These are phyloP conservation scores for Heterobasidion annosum DNA, from an alignment of 1,284 basidiomycete genomes.

Conservation along the genomic window DNA sequence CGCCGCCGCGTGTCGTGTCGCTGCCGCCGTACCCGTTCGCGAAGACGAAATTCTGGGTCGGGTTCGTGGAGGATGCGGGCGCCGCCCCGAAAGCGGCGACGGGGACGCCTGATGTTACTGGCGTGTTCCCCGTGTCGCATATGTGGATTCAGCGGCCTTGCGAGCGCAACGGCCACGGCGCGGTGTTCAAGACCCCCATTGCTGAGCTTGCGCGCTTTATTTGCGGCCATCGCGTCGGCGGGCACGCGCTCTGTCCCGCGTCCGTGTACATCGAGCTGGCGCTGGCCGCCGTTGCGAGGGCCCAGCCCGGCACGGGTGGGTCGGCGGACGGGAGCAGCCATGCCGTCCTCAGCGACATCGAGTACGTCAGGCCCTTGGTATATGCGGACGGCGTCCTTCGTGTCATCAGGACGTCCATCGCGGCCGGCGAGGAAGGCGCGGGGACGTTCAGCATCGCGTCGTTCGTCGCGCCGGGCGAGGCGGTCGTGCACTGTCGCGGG, in stretches of 20 bases:
- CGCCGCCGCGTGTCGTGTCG: conserved; percentile 26
- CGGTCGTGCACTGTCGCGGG: conserved; percentile 39
- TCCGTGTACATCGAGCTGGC: conserved; percentile 58
- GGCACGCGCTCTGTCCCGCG: conserved; percentile 53
- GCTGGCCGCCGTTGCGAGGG: conserved; percentile 30
- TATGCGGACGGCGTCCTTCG: conserved; percentile 25
- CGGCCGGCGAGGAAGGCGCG: conserved; percentile 23
- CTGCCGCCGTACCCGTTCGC: conserved; percentile 59
- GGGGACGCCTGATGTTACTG: not conserved
- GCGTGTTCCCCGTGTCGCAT: conserved; percentile 30
- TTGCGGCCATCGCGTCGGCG: conserved; percentile 50
- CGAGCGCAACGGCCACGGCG: conserved; percentile 26
- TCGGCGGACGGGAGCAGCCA: conserved; percentile 17
- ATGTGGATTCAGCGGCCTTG: conserved; percentile 36
- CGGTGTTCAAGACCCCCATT: conserved; percentile 48
- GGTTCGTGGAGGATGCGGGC: conserved; percentile 25
- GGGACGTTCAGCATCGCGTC: conserved; percentile 42
- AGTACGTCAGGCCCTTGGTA: conserved; percentile 49
- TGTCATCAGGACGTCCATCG: conserved; percentile 31
- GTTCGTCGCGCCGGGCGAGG: conserved; percentile 19
- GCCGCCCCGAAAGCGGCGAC: not conserved
- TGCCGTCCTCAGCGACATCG: conserved; percentile 31
- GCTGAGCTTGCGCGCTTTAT: conserved; percentile 34
- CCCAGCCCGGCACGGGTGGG: conserved; percentile 20
- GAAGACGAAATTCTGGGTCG: conserved; percentile 47